Evolutionary conservation across 345 rosid species (phyloP).

Genomic region (Pistacia atlantica): DNA sequence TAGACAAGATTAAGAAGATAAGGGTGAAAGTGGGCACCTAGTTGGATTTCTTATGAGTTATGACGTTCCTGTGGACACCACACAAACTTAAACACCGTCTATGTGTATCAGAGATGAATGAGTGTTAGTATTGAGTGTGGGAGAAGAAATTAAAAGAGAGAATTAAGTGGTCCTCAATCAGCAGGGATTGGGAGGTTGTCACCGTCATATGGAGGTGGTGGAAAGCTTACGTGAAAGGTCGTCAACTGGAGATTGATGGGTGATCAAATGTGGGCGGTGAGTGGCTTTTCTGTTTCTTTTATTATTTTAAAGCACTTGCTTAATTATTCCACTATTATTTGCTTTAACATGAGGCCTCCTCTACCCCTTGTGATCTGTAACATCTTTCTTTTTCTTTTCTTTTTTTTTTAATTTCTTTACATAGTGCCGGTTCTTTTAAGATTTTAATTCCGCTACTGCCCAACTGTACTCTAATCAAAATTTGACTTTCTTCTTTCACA

Average conservation of each 20-base stretch:
- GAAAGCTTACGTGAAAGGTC: constrained; percentile 35
- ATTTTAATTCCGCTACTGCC: neutral
- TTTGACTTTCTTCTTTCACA: neutral
- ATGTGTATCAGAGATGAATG: too few species aligned
- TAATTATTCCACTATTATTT: neutral
- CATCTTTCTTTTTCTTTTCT: too few species aligned
- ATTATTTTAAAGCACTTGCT: neutral
- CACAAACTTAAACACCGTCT: constrained; percentile 9
- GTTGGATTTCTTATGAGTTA: neutral
- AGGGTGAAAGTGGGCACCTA: constrained; percentile 21
- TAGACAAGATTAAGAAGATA: constrained; percentile 40
- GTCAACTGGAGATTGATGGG: constrained; percentile 35
- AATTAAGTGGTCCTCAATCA: constrained; percentile 24
- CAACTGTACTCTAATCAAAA: constrained; percentile 8
- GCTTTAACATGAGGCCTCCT: neutral
- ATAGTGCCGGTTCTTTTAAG: constrained; percentile 21
- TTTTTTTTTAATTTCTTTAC: neutral
- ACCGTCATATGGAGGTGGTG: constrained; percentile 34
- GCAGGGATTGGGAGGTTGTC: constrained; percentile 27
- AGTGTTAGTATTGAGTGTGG: neutral
- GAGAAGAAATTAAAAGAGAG: neutral
- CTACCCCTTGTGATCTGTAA: neutral
- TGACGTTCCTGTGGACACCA: constrained; percentile 38
- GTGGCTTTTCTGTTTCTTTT: constrained; percentile 6
- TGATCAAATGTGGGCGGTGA: constrained; percentile 44